Evolutionary conservation across 768 basidiomycete species (phyloP).

Genomic region (Leucocoprinus birnbaumii): DNA sequence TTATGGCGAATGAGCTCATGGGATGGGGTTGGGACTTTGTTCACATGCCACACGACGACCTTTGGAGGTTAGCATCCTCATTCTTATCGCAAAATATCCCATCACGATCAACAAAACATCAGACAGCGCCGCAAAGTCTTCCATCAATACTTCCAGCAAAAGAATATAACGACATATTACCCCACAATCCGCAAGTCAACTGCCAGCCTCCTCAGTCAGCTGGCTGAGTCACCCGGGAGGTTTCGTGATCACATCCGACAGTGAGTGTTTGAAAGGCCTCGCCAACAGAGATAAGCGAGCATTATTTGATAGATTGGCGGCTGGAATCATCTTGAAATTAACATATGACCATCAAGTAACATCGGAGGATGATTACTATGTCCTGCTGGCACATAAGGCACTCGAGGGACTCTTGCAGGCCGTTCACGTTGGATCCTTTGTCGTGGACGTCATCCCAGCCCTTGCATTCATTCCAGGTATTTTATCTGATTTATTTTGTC

Average conservation of each 20-base stretch:
- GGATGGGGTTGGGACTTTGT: constrained; percentile 30
- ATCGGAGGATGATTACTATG: constrained; percentile 32
- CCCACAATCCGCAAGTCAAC: constrained; percentile 21
- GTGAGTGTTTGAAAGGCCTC: constrained; percentile 19
- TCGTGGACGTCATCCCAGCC: constrained; percentile 36
- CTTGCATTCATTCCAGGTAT: constrained; percentile 28
- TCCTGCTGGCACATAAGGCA: constrained; percentile 24
- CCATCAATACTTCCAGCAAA: constrained; percentile 34
- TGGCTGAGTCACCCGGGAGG: constrained; percentile 24
- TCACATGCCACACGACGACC: constrained; percentile 26
- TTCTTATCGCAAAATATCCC: too few species aligned
- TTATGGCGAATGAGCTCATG: constrained; percentile 27
- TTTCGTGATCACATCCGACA: constrained; percentile 26
- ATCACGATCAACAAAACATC: too few species aligned
- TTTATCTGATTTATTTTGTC: too few species aligned
- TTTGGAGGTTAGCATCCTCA: constrained; percentile 29
- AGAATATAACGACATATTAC: constrained; percentile 23
- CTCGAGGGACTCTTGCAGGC: constrained; percentile 21
- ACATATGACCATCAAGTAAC: constrained; percentile 38
- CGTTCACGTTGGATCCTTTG: constrained; percentile 33
- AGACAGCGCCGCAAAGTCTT: constrained; percentile 30
- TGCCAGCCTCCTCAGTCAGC: constrained; percentile 21
- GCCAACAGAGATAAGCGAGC: not conserved
- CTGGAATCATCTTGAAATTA: constrained; percentile 32
- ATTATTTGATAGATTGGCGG: constrained; percentile 23